Evolutionary conservation across 371 early-diverging fungal species (phyloP), one percentile per base, ranked within the genome.

Genomic region (Basidiobolus heterosporus): DNA sequence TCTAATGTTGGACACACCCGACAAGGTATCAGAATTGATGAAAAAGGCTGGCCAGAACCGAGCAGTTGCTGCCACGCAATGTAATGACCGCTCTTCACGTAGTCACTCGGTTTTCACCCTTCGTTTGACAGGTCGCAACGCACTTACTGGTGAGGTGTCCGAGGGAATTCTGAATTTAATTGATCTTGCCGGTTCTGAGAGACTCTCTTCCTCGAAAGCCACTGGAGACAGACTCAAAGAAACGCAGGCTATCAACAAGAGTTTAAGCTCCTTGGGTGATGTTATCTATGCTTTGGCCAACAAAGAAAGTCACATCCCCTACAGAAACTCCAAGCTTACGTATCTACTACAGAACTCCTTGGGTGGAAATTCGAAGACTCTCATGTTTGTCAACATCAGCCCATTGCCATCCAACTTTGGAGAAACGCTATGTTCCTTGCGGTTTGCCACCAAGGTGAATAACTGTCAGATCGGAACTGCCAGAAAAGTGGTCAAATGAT

Each of bases 321-420:
- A 91, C 60, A 73, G 99, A 57, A 91, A 98, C 69, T 95, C 94
- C 2, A 96, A 94, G 70, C 55, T 65, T 38, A 99, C 99, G 3
- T 88, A 85, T 59, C 51, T 96, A 49, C 67, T 99, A 41, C 88
- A 94, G 60, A 78, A 88, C 57, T 87, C 88, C 0, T 70, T 95
- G 3, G 88, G 86, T 30, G 93, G 93, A 16, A 96, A 94, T 55
- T 85, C 88, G 54, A 94, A 96, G 62, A 92, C 92, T 0, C 72
- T 95, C 15, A 98, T 99, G 98, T 91, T 99, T 80, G 97, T 98
- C 18, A 98, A 97, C 56, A 73, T 99, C 21, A 82, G 84, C 18
- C 92, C 93, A 8, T 54, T 78, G 46, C 52, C 66, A 15, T 65
- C 69, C 24, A 80, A 79, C 60, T 69, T 85, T 41, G 65, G 73